Conservation (phyloP, 331 rosid genomes). For the Spiraea crenata region DNA sequence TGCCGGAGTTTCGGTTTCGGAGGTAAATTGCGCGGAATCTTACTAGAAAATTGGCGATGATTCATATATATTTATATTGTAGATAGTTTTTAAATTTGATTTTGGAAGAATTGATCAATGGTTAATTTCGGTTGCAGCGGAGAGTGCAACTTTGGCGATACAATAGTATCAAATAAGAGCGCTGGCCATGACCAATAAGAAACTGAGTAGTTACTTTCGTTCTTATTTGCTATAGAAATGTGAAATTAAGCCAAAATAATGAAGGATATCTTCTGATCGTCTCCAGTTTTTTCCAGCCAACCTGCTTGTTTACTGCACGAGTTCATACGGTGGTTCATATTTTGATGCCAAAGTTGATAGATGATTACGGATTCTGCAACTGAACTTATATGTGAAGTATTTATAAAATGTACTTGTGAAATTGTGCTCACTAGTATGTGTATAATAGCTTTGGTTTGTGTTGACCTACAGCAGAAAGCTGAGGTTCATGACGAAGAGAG, state of each 20-base stretch:
- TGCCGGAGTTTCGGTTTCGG: constrained; percentile 13
- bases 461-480: constrained; percentile 35
- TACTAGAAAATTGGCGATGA: background rate
- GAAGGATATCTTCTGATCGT: background rate
- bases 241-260: background rate
- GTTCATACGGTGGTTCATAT: background rate
- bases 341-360: background rate
- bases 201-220: background rate
- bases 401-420: background rate
- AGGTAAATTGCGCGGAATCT: constrained; percentile 31
- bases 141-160: background rate
- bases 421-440: background rate
- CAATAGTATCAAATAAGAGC: background rate
- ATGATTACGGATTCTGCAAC: background rate
- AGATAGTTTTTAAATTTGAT: background rate
- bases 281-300: background rate
- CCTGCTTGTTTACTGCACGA: background rate
- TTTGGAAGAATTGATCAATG: background rate
- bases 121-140: background rate
- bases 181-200: background rate
- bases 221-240: background rate
- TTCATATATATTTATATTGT: background rate
- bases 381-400: background rate
- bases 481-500: constrained; percentile 32
- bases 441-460: background rate